These are phyloP conservation scores for Candida anutae DNA, from an alignment of 1,139 yeast species.

Conservation along the genomic window DNA sequence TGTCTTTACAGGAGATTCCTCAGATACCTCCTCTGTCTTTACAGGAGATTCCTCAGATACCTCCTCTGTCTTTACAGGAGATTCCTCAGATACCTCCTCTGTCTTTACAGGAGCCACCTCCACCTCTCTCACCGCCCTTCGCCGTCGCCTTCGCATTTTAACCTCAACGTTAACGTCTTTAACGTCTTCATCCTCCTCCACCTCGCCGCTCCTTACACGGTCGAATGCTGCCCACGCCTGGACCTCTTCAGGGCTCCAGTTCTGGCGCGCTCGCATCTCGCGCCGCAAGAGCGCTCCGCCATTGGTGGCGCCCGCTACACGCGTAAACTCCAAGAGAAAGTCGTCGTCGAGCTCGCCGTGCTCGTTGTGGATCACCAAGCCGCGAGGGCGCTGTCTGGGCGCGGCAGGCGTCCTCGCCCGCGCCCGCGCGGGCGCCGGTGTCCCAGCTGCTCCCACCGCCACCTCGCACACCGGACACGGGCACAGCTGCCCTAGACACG, in stretches of 20 bases:
- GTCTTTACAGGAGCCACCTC: too few relatives aligned
- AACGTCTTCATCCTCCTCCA: background rate
- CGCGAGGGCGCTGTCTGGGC: too few relatives aligned
- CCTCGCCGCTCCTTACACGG: slow-evolving; percentile 13
- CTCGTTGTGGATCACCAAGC: slow-evolving; percentile 24
- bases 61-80: too few relatives aligned
- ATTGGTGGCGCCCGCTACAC: slow-evolving; percentile 11
- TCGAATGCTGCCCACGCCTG: slow-evolving; percentile 37
- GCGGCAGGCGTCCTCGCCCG: background rate
- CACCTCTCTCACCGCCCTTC: too few relatives aligned
- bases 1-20: too few relatives aligned
- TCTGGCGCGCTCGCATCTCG: slow-evolving; percentile 24
- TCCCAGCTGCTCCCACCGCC: background rate
- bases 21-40: too few relatives aligned
- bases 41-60: too few relatives aligned
- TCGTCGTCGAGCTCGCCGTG: slow-evolving; percentile 31
- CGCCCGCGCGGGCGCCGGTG: background rate
- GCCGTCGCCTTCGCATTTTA: too few relatives aligned
- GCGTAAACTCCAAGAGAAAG: slow-evolving; percentile 16
- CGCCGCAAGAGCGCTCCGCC: slow-evolving; percentile 36
- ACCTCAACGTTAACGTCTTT: too few relatives aligned
- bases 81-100: too few relatives aligned
- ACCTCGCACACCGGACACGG: slow-evolving; percentile 36
- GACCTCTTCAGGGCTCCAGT: slow-evolving; percentile 28
- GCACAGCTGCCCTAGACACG: slow-evolving; percentile 23